Evolutionary conservation across 1,284 basidiomycete species (phyloP).

Genomic region (Erythrobasidium hasegawianum): DNA sequence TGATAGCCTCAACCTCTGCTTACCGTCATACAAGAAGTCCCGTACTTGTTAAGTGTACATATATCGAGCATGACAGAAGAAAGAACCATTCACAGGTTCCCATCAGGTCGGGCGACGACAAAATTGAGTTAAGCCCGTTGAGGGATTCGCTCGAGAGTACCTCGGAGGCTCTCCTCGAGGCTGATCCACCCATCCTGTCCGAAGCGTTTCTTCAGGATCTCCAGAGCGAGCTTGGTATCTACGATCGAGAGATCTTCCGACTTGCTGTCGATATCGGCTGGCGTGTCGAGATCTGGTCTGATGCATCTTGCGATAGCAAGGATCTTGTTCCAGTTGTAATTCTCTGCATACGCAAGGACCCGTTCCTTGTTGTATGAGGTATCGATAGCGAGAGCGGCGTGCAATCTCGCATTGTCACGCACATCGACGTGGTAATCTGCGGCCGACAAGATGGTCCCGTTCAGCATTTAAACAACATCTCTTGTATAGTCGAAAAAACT

Average conservation of each 20-base stretch:
- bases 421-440: conserved; percentile 32
- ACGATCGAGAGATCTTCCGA: conserved; percentile 24
- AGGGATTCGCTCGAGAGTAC: background rate
- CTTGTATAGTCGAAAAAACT: background rate
- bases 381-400: conserved; percentile 30
- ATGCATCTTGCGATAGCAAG: conserved; percentile 29
- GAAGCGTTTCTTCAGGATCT: conserved; percentile 14
- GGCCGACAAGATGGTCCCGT: no score
- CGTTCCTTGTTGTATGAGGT: conserved; percentile 15
- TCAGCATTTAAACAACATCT: no score
- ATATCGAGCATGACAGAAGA: no score
- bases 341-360: conserved; percentile 26
- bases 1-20: no score
- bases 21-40: no score
- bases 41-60: no score
- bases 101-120: no score
- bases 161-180: conserved; percentile 10
- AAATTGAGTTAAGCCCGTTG: background rate
- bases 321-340: conserved; percentile 31
- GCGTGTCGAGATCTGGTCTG: conserved; percentile 11
- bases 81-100: no score
- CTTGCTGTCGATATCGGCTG: conserved; percentile 12
- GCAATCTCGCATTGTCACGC: conserved; percentile 27
- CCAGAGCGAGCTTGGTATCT: conserved; percentile 8
- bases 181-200: conserved; percentile 10